These are phyloP conservation scores for Lupinus albus DNA, from an alignment of 306 rosid genomes.

Conservation along the genomic window DNA sequence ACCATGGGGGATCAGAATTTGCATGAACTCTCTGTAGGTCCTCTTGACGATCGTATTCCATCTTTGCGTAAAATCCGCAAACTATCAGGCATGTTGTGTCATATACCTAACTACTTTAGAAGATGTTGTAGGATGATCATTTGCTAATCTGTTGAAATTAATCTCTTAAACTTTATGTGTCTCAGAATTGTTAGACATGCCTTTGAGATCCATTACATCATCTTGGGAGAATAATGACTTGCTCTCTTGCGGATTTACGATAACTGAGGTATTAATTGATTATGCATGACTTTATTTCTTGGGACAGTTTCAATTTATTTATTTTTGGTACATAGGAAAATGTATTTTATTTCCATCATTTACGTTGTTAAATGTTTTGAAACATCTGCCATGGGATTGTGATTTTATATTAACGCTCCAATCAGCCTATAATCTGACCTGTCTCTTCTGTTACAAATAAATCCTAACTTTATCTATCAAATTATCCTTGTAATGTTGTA, in stretches of 20 bases:
- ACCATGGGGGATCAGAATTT: slow-evolving; percentile 49
- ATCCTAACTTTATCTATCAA: neutral
- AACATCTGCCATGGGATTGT: slow-evolving; percentile 11
- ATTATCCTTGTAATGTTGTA: neutral
- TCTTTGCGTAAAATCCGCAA: slow-evolving; percentile 78
- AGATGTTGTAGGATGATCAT: slow-evolving; percentile 18
- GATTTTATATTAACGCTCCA: slow-evolving; percentile 15
- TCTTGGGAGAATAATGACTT: slow-evolving; percentile 84
- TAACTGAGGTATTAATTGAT: slow-evolving; percentile 63
- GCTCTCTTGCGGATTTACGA: slow-evolving; percentile 59
- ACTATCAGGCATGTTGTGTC: slow-evolving; percentile 72
- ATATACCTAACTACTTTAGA: slow-evolving; percentile 16
- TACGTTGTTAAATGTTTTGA: slow-evolving; percentile 11
- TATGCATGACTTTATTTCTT: slow-evolving; percentile 18
- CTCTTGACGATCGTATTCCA: slow-evolving; percentile 65
- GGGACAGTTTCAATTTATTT: neutral
- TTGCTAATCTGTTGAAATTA: slow-evolving; percentile 32
- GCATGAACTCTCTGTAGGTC: slow-evolving; percentile 48
- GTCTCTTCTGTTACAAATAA: slow-evolving; percentile 1
- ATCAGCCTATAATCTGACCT: slow-evolving; percentile 1
- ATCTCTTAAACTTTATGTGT: slow-evolving; percentile 28
- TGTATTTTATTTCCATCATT: neutral
- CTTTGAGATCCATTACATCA: slow-evolving; percentile 75
- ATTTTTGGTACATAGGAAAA: neutral
- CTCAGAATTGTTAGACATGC: slow-evolving; percentile 86